A percentile compares a stretch with the other conserved stretches of the same genome.
These are phyloP conservation scores for Xylaria venustula DNA, from an alignment of 495 filamentous ascomycete species.

Conservation along the genomic window DNA sequence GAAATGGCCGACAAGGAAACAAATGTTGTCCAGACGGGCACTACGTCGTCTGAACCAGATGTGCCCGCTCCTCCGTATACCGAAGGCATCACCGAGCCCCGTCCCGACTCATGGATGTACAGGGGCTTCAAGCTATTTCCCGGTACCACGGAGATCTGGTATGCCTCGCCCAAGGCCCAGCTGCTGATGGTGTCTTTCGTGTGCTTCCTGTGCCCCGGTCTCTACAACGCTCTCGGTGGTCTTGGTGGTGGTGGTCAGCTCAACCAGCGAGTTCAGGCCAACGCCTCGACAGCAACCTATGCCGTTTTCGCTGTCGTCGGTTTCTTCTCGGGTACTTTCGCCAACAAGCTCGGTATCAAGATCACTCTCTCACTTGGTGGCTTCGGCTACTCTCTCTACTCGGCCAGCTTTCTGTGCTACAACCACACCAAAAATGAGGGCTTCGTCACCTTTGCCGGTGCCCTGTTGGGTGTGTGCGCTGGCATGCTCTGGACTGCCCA, in stretches of 20 bases:
- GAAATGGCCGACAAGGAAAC: constrained; percentile 14
- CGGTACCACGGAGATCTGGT: constrained; percentile 59
- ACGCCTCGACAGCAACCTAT: constrained; percentile 58
- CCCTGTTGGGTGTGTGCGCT: constrained; percentile 73
- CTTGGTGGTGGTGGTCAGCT: constrained; percentile 74
- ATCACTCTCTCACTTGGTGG: constrained; percentile 76
- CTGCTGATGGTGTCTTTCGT: constrained; percentile 76
- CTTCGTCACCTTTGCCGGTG: constrained; percentile 76
- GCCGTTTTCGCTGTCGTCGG: constrained; percentile 82
- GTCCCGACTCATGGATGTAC: constrained; percentile 66
- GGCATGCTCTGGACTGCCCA: constrained; percentile 90
- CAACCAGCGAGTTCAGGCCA: constrained; percentile 60
- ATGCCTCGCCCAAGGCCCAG: constrained; percentile 73
- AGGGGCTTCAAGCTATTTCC: constrained; percentile 46
- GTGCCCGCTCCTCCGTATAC: neutral
- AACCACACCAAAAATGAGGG: constrained; percentile 75
- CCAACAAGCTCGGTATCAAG: constrained; percentile 73
- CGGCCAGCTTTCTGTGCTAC: constrained; percentile 74
- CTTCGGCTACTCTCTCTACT: constrained; percentile 83
- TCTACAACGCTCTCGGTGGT: constrained; percentile 76
- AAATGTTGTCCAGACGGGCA: neutral
- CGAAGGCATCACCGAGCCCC: constrained; percentile 16
- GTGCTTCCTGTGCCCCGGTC: constrained; percentile 87
- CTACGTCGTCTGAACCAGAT: neutral
- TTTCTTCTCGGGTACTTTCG: constrained; percentile 81